phyloP scores from a whole-genome alignment of 2,329 filamentous ascomycete species.

The Exophiala mesophila region DNA sequence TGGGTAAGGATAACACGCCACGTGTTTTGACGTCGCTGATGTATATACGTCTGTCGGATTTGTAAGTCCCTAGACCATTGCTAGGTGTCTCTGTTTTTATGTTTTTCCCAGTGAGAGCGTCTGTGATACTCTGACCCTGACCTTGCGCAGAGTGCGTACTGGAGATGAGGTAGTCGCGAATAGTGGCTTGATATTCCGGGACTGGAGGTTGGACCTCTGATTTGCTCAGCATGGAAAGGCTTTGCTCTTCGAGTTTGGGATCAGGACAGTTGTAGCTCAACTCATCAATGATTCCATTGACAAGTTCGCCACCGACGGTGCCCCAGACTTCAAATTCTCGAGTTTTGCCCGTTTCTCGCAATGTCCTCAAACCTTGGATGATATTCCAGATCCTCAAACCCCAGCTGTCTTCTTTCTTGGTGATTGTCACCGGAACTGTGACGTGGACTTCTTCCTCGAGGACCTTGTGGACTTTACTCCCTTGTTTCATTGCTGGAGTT shows the following conservation, averaged over 20 bases:
- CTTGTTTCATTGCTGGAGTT: conserved; percentile 79
- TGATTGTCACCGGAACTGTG: conserved; percentile 66
- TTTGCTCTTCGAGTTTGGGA: conserved; percentile 60
- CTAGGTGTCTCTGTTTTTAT: conserved; percentile 16
- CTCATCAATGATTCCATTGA: conserved; percentile 87
- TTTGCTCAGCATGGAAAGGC: conserved; percentile 49
- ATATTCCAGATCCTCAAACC: conserved; percentile 86
- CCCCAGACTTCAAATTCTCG: conserved; percentile 84
- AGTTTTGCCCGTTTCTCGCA: conserved; percentile 66
- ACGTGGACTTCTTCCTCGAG: conserved; percentile 83
- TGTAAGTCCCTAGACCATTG: neutral
- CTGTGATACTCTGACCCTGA: conserved; percentile 34
- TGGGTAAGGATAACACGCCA: conserved; percentile 58
- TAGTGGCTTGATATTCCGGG: conserved; percentile 42
- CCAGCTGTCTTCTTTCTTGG: conserved; percentile 74
- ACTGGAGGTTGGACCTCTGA: conserved; percentile 43
- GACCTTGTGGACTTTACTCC: conserved; percentile 71
- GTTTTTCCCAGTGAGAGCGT: conserved; percentile 15
- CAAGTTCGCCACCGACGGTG: conserved; percentile 69
- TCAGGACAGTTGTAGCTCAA: conserved; percentile 74
- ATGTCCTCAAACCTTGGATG: conserved; percentile 73
- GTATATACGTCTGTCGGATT: conserved; percentile 51
- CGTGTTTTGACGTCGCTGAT: conserved; percentile 88
- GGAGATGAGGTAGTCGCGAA: conserved; percentile 41
- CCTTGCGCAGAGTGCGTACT: conserved; percentile 14